Conservation (phyloP, 371 early-diverging fungal genomes). For the Massospora cicadina region DNA sequence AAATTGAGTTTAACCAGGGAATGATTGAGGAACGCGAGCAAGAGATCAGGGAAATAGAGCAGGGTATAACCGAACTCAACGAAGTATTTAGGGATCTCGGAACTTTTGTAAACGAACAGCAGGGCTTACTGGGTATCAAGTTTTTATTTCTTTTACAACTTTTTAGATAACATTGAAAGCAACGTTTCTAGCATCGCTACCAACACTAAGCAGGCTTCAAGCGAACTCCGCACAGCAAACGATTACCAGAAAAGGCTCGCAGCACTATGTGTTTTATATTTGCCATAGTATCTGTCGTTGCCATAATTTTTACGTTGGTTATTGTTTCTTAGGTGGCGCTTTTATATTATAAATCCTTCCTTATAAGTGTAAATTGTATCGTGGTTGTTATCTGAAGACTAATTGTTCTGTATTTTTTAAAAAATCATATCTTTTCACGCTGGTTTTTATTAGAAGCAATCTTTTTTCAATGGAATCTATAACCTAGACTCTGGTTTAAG, state of each 20-base stretch:
- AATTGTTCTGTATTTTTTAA: too few relatives aligned
- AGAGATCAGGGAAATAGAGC: slow-evolving; percentile 81
- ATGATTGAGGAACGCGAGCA: slow-evolving; percentile 84
- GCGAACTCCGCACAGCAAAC: slow-evolving; percentile 60
- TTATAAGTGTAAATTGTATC: too few relatives aligned
- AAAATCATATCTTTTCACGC: too few relatives aligned
- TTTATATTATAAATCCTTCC: too few relatives aligned
- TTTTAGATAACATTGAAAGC: slow-evolving; percentile 59
- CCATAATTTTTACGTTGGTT: slow-evolving; percentile 23
- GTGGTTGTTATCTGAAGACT: too few relatives aligned
- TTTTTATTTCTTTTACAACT: not conserved
- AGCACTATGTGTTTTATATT: slow-evolving; percentile 66
- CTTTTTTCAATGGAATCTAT: too few relatives aligned
- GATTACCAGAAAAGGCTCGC: slow-evolving; percentile 59
- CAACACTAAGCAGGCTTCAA: slow-evolving; percentile 58
- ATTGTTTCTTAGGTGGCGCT: not conserved
- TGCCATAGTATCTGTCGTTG: slow-evolving; percentile 46
- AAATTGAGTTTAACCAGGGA: slow-evolving; percentile 80
- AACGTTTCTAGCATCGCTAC: slow-evolving; percentile 67
- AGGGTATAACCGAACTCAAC: slow-evolving; percentile 78
- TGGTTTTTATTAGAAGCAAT: too few relatives aligned
- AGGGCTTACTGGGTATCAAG: slow-evolving; percentile 59
- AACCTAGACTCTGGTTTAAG: too few relatives aligned
- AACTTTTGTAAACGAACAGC: slow-evolving; percentile 89
- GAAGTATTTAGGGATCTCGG: slow-evolving; percentile 93